Conservation (phyloP, 2,329 filamentous ascomycete genomes). For the Aureobasidium melanogenum region DNA sequence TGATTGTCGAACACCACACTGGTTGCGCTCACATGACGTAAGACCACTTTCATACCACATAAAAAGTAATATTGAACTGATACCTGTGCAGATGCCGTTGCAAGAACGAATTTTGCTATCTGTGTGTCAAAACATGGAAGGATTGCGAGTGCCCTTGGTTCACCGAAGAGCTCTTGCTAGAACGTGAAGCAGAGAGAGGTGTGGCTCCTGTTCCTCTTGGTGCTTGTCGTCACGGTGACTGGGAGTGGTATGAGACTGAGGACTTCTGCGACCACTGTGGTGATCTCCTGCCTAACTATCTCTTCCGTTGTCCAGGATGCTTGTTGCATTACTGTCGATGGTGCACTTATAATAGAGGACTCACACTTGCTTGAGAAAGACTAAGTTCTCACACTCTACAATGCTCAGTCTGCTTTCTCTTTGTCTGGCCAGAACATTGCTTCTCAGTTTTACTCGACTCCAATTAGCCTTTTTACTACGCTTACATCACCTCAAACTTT, state of each 20-base stretch:
- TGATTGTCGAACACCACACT: not conserved
- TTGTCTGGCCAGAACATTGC: no score
- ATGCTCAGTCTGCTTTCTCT: no score
- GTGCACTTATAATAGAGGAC: not conserved
- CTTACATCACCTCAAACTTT: no score
- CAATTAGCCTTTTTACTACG: no score
- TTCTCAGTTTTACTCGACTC: no score
- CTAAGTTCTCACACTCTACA: no score
- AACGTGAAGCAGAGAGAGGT: not conserved
- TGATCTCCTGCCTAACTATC: not conserved
- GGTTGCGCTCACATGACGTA: not conserved
- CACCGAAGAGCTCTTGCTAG: not conserved
- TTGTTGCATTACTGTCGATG: not conserved
- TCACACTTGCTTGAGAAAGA: not conserved
- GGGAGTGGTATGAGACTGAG: not conserved
- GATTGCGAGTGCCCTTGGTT: not conserved
- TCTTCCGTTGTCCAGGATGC: not conserved
- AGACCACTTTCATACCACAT: no score
- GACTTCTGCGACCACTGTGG: not conserved
- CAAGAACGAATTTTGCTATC: not conserved
- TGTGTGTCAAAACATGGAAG: not conserved
- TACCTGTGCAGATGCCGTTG: not conserved
- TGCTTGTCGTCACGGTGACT: not conserved
- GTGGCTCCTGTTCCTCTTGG: not conserved
- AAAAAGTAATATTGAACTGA: no score